Percentiles rank a stretch among this genome's conserved stretches.
These are phyloP conservation scores for Corrigiola litoralis DNA, from an alignment of 179 eudicot genomes.

Conservation along the genomic window DNA sequence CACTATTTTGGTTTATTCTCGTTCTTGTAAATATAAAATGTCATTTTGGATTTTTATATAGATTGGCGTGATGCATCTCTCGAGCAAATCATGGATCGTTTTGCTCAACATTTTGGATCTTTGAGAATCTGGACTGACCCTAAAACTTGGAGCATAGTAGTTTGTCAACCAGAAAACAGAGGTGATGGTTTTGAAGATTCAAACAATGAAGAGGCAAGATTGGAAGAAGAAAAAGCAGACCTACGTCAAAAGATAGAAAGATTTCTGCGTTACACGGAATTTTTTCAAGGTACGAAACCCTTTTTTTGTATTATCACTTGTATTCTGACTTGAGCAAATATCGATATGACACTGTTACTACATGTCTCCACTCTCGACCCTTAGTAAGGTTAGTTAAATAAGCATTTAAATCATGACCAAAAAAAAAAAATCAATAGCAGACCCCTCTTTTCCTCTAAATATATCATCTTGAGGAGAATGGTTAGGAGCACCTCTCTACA, in stretches of 20 bases:
- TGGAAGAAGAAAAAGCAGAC: constrained; percentile 50
- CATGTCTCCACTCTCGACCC: neutral
- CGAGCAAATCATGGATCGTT: constrained; percentile 5
- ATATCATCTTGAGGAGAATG: too few species aligned
- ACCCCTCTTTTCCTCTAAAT: too few species aligned
- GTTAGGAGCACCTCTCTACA: too few species aligned
- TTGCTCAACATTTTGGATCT: neutral
- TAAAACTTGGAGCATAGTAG: constrained; percentile 39
- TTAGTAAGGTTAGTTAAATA: too few species aligned
- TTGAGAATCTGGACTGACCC: constrained; percentile 19
- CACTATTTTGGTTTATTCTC: neutral
- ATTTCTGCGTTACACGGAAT: constrained; percentile 54
- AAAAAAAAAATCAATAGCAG: too few species aligned
- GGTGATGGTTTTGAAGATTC: constrained; percentile 51
- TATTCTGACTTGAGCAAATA: too few species aligned
- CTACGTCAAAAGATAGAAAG: constrained; percentile 42
- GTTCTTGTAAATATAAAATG: neutral
- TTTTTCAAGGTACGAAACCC: constrained; percentile 54
- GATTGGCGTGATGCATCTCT: constrained; percentile 1
- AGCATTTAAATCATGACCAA: too few species aligned
- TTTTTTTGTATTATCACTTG: neutral
- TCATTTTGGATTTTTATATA: neutral
- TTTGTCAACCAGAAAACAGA: constrained; percentile 41
- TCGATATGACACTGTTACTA: too few species aligned
- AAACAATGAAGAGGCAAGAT: constrained; percentile 44